Evolutionary conservation across 352 stramenopile species (phyloP), one percentile per base, ranked within the genome.

Genomic region (Globisporangium iwayamae): DNA sequence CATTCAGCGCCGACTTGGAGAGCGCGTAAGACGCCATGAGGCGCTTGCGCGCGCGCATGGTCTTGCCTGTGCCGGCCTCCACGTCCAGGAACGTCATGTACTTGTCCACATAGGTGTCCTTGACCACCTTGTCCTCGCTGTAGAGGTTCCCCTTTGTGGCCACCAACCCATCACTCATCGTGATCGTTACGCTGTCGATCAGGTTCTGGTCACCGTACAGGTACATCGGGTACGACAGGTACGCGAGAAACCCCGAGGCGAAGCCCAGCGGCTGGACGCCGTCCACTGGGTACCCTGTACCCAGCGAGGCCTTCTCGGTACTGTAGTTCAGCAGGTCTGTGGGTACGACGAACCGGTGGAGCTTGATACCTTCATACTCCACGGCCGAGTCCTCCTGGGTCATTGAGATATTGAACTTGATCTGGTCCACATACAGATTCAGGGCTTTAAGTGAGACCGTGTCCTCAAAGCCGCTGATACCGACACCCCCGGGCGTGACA

Each of bases 1-100:
- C 14, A n/a, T 78, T 71, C 25, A 68, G 56, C n/a, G 58, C 65
- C 16, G 83, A 91, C 14, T 70, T 60, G 9, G 71, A 69, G 9
- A 91, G 28, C 4, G 81, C 71, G 57, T 88, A 89, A 51, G 78
- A 85, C 39, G 81, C 72, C 72, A 78, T 65, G 34, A 85, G 71
- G 14, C 81, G 79, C 75, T 93, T 90, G 63, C 62, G 65, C 1
- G 81, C 83, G 47, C 70, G 66, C 78, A 93, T 87, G 56, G 83
- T 83, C 75, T 91, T 86, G 32, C 83, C 83, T 18, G 79, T 87
- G 20, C 70, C 73, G 25, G 76, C 69, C 59, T 93, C 81, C 4
- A 93, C 73, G 67, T 91, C 83, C 25, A 90, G 65, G n/a, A 76
- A 76, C 34, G 80, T 93, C 50, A 73, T 58, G 71, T 88, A 91